Base-by-base conservation (phyloP, 345 rosid species). In the Alliaria petiolata region DNA sequence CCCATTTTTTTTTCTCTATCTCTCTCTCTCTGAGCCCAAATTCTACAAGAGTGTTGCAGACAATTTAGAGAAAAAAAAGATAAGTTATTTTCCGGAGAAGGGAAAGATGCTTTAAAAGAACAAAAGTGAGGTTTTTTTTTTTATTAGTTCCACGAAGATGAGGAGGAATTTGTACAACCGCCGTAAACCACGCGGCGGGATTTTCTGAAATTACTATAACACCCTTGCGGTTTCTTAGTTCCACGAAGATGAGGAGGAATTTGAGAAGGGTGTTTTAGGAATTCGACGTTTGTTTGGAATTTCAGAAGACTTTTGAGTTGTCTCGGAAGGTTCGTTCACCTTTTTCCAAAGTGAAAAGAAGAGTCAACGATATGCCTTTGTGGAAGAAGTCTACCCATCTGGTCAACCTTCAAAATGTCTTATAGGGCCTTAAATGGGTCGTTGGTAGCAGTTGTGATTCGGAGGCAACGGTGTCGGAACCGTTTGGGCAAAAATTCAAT, bases 161-260 rank as follows among this genome's bases (percentile, higher is more conserved):
- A n/a, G 39, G 33, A 31, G 17, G 53, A 7, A 35, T n/a, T 5
- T 67, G 40, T 53, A 30, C 28, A 70, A 70, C 75, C 67, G 67
- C 60, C 67, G 67, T 11, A 12, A n/a, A 31, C 43, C 67, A 70
- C 75, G 43, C 51, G 60, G 75, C n/a, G n/a, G 7, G 6, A 0
- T 7, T 34, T 11, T 7, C 1, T 8, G 0, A 56, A n/a, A 20
- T 6, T 12, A 47, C 66, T 5, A 47, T 2, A 28, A 6, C 8
- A 13, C 43, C 59, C 67, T 70, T 58, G 7, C 54, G 7, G 45
- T 69, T 56, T 68, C 36, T 14, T n/a, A n/a, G n/a, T n/a, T n/a
- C n/a, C n/a, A n/a, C n/a, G n/a, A n/a, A n/a, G n/a, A n/a, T n/a
- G n/a, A n/a, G n/a, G n/a, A n/a, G n/a, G n/a, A n/a, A n/a, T n/a